Base-by-base conservation (phyloP, 78 protist genomes). In the Dictyostelium intermedium region DNA sequence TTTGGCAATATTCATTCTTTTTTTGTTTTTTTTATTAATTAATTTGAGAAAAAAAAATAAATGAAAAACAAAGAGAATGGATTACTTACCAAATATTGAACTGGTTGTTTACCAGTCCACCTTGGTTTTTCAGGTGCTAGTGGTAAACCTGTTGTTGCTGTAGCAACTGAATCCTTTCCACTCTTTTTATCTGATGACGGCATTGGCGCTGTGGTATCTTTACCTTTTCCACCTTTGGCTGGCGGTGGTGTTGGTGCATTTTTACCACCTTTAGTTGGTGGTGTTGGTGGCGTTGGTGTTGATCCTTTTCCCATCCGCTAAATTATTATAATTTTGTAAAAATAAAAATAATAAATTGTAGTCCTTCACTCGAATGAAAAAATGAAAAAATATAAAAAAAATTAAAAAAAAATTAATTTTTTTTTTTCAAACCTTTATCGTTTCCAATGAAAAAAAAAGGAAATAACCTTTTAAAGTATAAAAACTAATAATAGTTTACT, bases 41-140 rank as follows among this genome's bases (percentile, higher is more conserved):
- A 34, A 20, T 76, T 39, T 18, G 56, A 39, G 2, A 30, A 41
- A 35, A 43, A 35, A 9, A 20, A 11, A 20, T 4, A 20, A 8
- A 73, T 16, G 2, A 25, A 74, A 32, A 74, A 76, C 0, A 16
- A 25, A 61, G 32, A 13, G 34, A 61, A 61, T 14, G 16, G 11
- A 13, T 16, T 18, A 76, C 82, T 35, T 39, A 72, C 45, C 27
- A 87, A 87, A 63, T 87, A 87, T 76, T 87, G 93, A 8, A 87
- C 77, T 2, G 93, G 93, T 18, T 32, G 23, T 80, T 87, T 87
- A 69, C 93, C 93, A 2, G 93, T 87, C 93, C 93, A 87, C 69
- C 84, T 87, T 61, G 93, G 93, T 83, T 87, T 81, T 11, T 78
- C 92, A 20, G 10, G 41, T 11, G 34, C 23, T 35, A 27, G 2